Evolutionary conservation across 108 stramenopile species (phyloP).

Genomic region (Pseudonitzschia delicatissima): DNA sequence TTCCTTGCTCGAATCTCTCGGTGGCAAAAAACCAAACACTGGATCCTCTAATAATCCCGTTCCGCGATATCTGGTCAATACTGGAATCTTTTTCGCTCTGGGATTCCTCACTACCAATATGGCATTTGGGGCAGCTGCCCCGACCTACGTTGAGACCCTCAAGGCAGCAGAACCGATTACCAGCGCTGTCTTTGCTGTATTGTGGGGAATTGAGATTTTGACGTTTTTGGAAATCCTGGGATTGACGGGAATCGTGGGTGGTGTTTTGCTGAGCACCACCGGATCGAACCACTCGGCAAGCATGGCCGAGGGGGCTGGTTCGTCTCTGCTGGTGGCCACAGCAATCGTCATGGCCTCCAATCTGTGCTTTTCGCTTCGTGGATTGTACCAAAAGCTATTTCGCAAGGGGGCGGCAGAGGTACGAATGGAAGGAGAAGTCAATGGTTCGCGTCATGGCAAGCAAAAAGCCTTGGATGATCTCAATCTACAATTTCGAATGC

Average conservation of each 20-base stretch:
- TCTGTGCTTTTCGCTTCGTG: constrained; percentile 83
- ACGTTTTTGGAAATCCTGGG: constrained; percentile 42
- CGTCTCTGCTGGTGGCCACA: constrained; percentile 32
- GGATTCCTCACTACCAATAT: constrained; percentile 75
- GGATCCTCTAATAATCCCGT: not conserved
- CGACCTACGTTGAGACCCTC: constrained; percentile 83
- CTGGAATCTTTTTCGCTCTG: constrained; percentile 58
- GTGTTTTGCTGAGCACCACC: constrained; percentile 65
- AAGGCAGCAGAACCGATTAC: constrained; percentile 87
- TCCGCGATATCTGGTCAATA: not conserved
- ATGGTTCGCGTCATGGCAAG: too few species aligned
- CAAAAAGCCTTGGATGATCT: constrained; percentile 47
- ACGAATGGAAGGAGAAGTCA: not conserved
- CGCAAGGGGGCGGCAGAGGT: constrained; percentile 9
- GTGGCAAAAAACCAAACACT: not conserved
- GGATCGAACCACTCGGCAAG: constrained; percentile 31
- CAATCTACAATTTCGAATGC: constrained; percentile 80
- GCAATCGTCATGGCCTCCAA: constrained; percentile 70
- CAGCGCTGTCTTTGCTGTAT: constrained; percentile 58
- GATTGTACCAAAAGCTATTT: constrained; percentile 79
- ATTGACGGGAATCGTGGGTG: constrained; percentile 55
- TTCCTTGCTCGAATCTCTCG: not conserved
- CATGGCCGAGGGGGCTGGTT: not conserved
- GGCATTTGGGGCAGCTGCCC: constrained; percentile 56
- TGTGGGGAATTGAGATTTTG: constrained; percentile 66